Conservation (phyloP, 148 eudicot genomes). For the Pharnaceum exiguum region DNA sequence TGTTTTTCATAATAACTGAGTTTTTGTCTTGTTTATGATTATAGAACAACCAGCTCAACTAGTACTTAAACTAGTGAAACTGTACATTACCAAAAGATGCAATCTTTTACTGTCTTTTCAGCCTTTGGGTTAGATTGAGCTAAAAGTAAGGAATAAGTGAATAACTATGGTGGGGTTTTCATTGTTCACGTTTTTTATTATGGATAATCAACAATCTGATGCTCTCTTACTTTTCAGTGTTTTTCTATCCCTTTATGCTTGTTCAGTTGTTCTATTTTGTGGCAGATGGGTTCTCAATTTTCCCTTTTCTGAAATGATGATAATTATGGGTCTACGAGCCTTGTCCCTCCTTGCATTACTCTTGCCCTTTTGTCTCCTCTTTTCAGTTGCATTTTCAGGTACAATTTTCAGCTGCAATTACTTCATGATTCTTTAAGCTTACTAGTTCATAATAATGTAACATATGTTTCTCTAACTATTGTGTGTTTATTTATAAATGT, state of each 20-base stretch:
- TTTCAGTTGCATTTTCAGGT: slow-evolving; percentile 56
- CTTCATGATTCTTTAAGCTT: background rate
- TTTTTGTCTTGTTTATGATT: background rate
- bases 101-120: slow-evolving; percentile 11
- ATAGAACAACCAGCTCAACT: background rate
- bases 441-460: background rate
- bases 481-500: background rate
- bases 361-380: slow-evolving; percentile 42
- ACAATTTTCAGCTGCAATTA: background rate
- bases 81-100: background rate
- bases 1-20: background rate
- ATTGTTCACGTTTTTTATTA: background rate
- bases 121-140: slow-evolving; percentile 24
- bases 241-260: slow-evolving; percentile 7
- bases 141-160: slow-evolving; percentile 39
- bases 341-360: slow-evolving; percentile 38
- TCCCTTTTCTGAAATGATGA: slow-evolving; percentile 11
- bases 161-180: slow-evolving; percentile 16
- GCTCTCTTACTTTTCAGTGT: background rate
- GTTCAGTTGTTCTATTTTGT: slow-evolving; percentile 6
- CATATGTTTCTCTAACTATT: slow-evolving; percentile 3
- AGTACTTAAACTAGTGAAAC: background rate
- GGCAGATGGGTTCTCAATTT: slow-evolving; percentile 18
- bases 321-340: slow-evolving; percentile 22
- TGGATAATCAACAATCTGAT: slow-evolving; percentile 1